These are phyloP conservation scores for Pontederia crassipes DNA, from an alignment of 176 grass and related monocot species.

Conservation along the genomic window DNA sequence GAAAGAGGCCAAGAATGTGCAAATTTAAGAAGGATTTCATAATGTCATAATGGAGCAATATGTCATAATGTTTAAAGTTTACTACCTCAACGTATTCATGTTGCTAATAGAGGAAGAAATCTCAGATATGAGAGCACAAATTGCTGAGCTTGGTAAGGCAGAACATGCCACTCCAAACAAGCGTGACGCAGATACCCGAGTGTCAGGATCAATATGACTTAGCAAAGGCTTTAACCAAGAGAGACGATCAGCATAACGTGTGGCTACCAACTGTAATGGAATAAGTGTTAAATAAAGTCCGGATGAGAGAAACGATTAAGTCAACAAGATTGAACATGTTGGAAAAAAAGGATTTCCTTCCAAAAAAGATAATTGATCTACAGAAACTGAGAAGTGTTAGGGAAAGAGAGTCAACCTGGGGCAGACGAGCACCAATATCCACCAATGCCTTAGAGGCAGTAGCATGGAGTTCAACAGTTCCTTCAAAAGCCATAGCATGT, in stretches of 20 bases:
- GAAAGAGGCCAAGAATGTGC: constrained; percentile 27
- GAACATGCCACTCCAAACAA: constrained; percentile 70
- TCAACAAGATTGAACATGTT: constrained; percentile 5
- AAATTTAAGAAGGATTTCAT: constrained; percentile 14
- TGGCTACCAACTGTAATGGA: constrained; percentile 57
- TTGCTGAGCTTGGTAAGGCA: constrained; percentile 51
- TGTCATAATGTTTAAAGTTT: constrained; percentile 9
- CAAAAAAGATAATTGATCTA: constrained; percentile 2
- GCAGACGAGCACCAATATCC: constrained; percentile 59
- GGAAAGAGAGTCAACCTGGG: constrained; percentile 39
- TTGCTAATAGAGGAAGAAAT: constrained; percentile 42
- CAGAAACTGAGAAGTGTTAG: background rate
- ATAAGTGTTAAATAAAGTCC: background rate
- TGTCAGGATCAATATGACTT: constrained; percentile 79
- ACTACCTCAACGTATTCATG: constrained; percentile 53
- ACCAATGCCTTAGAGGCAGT: constrained; percentile 84
- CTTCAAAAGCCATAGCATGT: constrained; percentile 81
- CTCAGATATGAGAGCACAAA: constrained; percentile 55
- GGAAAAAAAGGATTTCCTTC: constrained; percentile 14
- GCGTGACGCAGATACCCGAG: constrained; percentile 64
- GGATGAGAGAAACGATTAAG: constrained; percentile 4
- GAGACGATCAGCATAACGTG: constrained; percentile 51
- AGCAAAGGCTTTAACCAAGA: constrained; percentile 62
- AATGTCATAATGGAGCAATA: constrained; percentile 7
- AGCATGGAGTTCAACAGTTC: constrained; percentile 70